A percentile compares a stretch with the other conserved stretches of the same genome.
phyloP scores from a whole-genome alignment of 805 yeast species.

The Candida incommunis region DNA sequence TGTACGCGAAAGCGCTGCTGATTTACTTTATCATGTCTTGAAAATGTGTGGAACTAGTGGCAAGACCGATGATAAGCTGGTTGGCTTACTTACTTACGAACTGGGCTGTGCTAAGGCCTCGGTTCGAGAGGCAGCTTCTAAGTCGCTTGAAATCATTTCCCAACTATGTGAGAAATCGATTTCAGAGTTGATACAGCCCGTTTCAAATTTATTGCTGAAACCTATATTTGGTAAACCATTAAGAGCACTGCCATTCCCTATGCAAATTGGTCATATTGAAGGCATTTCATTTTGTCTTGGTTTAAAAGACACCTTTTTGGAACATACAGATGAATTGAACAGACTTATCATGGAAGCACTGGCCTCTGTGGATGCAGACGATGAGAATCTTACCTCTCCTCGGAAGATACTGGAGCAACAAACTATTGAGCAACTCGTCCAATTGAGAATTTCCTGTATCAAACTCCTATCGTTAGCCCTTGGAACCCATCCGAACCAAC shows the following conservation, averaged over 20 bases:
- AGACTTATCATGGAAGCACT: constrained; percentile 79
- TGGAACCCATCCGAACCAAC: constrained; percentile 62
- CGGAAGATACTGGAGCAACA: constrained; percentile 76
- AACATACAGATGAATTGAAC: constrained; percentile 78
- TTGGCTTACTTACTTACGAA: constrained; percentile 55
- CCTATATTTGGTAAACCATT: constrained; percentile 96
- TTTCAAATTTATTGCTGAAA: constrained; percentile 66
- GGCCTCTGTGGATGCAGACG: constrained; percentile 94
- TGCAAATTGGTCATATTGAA: constrained; percentile 97
- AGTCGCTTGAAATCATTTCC: constrained; percentile 51
- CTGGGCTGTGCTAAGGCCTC: constrained; percentile 74
- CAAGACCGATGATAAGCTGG: constrained; percentile 73
- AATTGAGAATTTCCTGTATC: constrained; percentile 81
- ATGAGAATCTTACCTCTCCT: constrained; percentile 81
- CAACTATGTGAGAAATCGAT: constrained; percentile 57
- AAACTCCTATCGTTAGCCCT: constrained; percentile 68
- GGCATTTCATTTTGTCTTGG: constrained; percentile 88
- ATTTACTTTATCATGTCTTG: constrained; percentile 48
- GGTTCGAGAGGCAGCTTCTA: constrained; percentile 72
- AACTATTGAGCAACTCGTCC: constrained; percentile 77
- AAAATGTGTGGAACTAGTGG: constrained; percentile 55
- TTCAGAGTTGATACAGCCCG: constrained; percentile 65
- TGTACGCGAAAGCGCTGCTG: constrained; percentile 60
- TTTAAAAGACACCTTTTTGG: constrained; percentile 65
- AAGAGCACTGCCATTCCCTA: constrained; percentile 92